Conservation (phyloP, 139 green algal species). For the Dunaliella sp. region DNA sequence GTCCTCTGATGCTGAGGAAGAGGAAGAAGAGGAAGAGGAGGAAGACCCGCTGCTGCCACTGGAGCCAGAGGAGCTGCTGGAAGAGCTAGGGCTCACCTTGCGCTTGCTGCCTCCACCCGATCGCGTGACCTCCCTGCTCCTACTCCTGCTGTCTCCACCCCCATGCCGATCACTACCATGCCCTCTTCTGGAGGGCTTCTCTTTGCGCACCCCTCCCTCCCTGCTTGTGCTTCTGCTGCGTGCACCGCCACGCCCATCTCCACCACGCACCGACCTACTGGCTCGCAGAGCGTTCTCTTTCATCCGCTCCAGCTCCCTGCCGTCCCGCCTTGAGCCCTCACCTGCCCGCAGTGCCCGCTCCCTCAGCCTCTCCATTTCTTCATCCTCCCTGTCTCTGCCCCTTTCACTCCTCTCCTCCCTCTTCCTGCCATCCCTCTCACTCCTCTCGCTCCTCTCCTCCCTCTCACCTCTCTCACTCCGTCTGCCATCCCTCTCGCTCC, state of each 20-base stretch:
- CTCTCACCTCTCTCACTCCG: neutral
- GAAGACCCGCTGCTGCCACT: slow-evolving; percentile 2
- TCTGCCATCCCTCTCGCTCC: neutral
- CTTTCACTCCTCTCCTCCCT: neutral
- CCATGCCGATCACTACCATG: neutral
- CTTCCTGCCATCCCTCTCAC: neutral
- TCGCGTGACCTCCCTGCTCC: neutral
- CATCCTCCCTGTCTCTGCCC: neutral
- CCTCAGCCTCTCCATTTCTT: neutral
- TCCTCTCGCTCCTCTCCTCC: neutral
- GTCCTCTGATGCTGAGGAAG: neutral
- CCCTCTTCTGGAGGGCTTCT: no score
- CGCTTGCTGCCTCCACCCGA: neutral
- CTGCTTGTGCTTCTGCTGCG: neutral
- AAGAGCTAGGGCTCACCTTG: neutral
- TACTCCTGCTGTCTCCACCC: neutral
- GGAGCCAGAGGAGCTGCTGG: slow-evolving; percentile 6
- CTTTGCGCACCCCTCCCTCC: slow-evolving; percentile 5
- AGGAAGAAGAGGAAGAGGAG: slow-evolving; percentile 2
- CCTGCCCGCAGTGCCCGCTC: neutral
- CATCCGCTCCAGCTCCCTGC: neutral
- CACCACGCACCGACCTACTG: neutral
- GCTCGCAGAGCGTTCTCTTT: neutral
- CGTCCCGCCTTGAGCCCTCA: neutral
- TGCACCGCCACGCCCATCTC: no score